Conservation (phyloP, 2,329 filamentous ascomycete species). For the Didymella sp. region DNA sequence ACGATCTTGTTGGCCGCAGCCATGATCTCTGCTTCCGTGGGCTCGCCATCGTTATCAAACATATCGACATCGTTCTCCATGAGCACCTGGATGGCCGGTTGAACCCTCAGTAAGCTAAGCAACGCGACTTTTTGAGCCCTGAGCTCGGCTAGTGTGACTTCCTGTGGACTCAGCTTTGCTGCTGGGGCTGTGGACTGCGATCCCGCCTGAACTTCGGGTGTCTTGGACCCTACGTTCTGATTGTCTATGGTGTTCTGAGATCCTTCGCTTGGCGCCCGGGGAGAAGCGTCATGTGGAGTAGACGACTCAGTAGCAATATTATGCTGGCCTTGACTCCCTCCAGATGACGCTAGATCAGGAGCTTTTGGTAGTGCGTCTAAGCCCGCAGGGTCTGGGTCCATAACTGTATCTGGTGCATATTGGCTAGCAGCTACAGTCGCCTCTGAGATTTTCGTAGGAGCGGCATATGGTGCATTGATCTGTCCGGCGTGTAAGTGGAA, state of each 20-base stretch:
- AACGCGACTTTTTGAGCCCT: conserved; percentile 52
- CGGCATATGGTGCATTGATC: background rate
- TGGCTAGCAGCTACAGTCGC: background rate
- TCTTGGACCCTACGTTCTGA: background rate
- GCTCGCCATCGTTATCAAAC: conserved; percentile 28
- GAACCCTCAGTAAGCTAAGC: conserved; percentile 37
- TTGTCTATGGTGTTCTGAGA: background rate
- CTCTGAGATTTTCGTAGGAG: background rate
- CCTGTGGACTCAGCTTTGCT: conserved; percentile 46
- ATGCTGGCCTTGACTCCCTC: background rate
- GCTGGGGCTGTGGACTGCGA: background rate
- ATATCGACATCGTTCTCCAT: conserved; percentile 34
- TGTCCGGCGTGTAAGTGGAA: background rate
- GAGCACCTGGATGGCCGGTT: conserved; percentile 46
- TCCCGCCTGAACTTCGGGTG: background rate
- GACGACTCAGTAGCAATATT: background rate
- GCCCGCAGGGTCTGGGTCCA: background rate
- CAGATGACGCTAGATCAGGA: background rate
- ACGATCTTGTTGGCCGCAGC: conserved; percentile 61
- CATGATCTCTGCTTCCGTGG: conserved; percentile 43
- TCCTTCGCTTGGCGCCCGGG: background rate
- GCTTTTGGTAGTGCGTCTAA: background rate
- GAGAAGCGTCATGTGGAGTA: background rate
- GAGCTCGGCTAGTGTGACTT: conserved; percentile 57
- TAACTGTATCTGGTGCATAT: background rate